Evolutionary conservation across 169 alveolate species (phyloP).

Genomic region (Eimeria praecox): DNA sequence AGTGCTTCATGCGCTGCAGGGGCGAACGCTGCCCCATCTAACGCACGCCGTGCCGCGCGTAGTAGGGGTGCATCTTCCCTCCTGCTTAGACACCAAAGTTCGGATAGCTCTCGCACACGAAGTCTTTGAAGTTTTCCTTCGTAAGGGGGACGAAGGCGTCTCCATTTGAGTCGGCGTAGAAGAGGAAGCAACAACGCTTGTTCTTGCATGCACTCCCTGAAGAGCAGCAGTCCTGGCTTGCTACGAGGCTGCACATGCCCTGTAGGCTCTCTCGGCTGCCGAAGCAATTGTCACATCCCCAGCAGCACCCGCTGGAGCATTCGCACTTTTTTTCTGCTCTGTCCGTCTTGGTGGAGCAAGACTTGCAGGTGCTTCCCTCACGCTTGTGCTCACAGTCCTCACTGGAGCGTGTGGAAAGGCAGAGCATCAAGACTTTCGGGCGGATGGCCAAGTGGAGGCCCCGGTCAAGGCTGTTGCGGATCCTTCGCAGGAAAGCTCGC

Average conservation of each 20-base stretch:
- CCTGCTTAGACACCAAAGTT: slow-evolving; percentile 26
- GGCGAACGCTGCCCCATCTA: not conserved
- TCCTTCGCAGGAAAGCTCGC: slow-evolving; percentile 43
- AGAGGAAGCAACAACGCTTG: slow-evolving; percentile 63
- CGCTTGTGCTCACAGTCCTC: slow-evolving; percentile 24
- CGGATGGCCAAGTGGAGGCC: slow-evolving; percentile 59
- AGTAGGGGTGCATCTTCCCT: not conserved
- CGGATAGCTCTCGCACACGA: slow-evolving; percentile 52
- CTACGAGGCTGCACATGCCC: slow-evolving; percentile 48
- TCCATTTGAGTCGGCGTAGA: slow-evolving; percentile 68
- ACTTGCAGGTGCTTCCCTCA: not conserved
- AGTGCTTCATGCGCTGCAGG: not conserved
- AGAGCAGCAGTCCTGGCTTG: slow-evolving; percentile 23
- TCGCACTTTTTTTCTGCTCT: not conserved
- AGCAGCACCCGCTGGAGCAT: slow-evolving; percentile 52
- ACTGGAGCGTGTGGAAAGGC: slow-evolving; percentile 24
- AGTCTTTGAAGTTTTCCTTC: slow-evolving; percentile 21
- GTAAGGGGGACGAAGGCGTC: slow-evolving; percentile 69
- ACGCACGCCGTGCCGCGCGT: not conserved
- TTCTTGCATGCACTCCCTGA: slow-evolving; percentile 3
- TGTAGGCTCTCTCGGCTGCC: slow-evolving; percentile 34
- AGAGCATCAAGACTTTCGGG: slow-evolving; percentile 63
- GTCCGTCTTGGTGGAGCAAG: slow-evolving; percentile 5
- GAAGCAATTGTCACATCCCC: not conserved
- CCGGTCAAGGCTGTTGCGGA: slow-evolving; percentile 62